Conservation (phyloP, 1,139 yeast species). For the Geotrichum aggregatum region DNA sequence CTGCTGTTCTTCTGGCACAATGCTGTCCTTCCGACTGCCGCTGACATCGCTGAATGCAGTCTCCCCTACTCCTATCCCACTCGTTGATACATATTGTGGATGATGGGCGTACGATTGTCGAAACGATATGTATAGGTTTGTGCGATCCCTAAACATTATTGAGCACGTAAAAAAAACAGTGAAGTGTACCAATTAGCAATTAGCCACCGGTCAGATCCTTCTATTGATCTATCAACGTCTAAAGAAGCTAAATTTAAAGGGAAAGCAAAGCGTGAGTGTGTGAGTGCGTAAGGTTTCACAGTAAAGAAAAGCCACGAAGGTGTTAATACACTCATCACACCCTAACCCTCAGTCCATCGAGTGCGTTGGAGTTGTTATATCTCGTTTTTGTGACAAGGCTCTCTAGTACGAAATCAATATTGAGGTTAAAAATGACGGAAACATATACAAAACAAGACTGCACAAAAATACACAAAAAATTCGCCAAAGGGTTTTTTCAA, state of each 20-base stretch:
- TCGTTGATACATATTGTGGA: slow-evolving; percentile 28
- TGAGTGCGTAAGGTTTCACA: not conserved
- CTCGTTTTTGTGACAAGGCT: not conserved
- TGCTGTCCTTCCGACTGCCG: slow-evolving; percentile 31
- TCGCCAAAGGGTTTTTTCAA: not conserved
- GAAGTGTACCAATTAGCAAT: not conserved
- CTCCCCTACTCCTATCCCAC: slow-evolving; percentile 8
- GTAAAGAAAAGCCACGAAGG: slow-evolving; percentile 4
- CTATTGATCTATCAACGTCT: no score
- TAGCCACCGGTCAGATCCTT: not conserved
- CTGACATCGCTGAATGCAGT: slow-evolving; percentile 23
- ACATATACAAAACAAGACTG: not conserved
- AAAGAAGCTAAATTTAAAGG: not conserved
- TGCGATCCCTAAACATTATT: slow-evolving; percentile 43
- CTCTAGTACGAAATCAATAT: not conserved
- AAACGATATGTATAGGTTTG: slow-evolving; percentile 43
- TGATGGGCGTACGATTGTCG: slow-evolving; percentile 45
- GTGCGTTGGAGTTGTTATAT: not conserved
- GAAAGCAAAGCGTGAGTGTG: slow-evolving; percentile 1
- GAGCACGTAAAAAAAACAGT: not conserved
- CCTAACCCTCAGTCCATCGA: not conserved
- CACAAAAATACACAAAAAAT: not conserved
- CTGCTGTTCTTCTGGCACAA: slow-evolving; percentile 58
- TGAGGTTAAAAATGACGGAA: not conserved
- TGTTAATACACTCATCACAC: not conserved